phyloP scores from a whole-genome alignment of 1,284 basidiomycete genomes.

The Inonotus obliquus region DNA sequence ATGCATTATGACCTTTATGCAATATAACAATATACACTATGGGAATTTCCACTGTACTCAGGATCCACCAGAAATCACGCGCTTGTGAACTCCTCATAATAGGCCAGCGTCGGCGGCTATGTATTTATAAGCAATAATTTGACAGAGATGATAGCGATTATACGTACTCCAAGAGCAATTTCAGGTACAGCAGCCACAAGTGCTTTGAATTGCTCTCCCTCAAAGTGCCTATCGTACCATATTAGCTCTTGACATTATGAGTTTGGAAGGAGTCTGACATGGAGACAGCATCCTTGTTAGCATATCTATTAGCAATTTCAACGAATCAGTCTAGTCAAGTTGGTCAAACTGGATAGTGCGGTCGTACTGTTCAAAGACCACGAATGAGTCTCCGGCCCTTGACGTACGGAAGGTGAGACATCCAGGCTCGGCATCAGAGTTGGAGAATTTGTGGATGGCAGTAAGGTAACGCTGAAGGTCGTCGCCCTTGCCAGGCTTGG shows the following conservation, averaged over 20 bases:
- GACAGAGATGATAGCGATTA: not conserved
- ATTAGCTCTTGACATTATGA: not conserved
- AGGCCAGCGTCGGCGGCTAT: constrained; percentile 8
- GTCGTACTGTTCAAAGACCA: constrained; percentile 15
- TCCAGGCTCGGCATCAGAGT: constrained; percentile 14
- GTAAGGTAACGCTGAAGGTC: constrained; percentile 8
- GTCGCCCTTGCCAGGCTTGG: constrained; percentile 15
- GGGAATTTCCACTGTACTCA: too few species aligned
- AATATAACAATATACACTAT: too few species aligned
- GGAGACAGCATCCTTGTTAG: constrained; percentile 7
- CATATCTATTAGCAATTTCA: constrained; percentile 1
- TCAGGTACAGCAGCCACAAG: constrained; percentile 5
- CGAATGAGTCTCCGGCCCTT: constrained; percentile 11
- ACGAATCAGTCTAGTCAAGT: not conserved
- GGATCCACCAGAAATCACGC: not conserved
- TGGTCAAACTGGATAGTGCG: not conserved
- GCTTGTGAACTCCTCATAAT: constrained; percentile 16
- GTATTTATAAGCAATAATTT: not conserved
- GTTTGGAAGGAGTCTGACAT: constrained; percentile 4
- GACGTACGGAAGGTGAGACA: constrained; percentile 13
- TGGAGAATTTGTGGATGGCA: constrained; percentile 16
- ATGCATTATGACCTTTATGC: too few species aligned
- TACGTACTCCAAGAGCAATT: not conserved
- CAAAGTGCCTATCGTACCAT: constrained; percentile 13
- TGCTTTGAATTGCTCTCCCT: constrained; percentile 13